A percentile compares a stretch with the other conserved stretches of the same genome.
These are phyloP conservation scores for Aspergillus hiratsukae DNA, from an alignment of 2,329 filamentous ascomycete genomes.

Conservation along the genomic window DNA sequence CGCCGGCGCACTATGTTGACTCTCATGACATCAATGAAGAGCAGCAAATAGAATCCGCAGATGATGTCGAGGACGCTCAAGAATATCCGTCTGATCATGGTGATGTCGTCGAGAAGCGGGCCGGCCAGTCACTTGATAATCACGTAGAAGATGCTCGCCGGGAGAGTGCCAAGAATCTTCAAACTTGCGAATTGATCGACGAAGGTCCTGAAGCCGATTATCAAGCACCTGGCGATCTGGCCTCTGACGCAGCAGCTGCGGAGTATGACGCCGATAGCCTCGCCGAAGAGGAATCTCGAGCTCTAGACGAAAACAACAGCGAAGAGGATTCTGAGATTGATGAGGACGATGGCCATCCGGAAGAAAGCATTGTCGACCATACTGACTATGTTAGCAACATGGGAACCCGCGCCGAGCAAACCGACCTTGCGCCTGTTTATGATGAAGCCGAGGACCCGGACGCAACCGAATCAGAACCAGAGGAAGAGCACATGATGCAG, in stretches of 20 bases:
- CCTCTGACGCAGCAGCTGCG: neutral
- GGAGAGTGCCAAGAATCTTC: neutral
- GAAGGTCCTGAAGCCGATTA: conserved; percentile 16
- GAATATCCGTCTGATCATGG: neutral
- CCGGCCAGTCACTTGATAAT: neutral
- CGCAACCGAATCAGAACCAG: neutral
- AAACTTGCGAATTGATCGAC: neutral
- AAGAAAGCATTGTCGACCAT: neutral
- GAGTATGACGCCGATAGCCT: neutral
- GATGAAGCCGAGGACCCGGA: neutral
- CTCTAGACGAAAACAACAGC: neutral
- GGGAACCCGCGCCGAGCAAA: neutral
- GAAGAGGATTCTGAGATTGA: neutral
- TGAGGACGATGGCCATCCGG: neutral
- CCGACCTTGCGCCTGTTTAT: neutral
- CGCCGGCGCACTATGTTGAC: neutral
- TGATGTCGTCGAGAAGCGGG: neutral
- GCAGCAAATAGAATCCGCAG: neutral
- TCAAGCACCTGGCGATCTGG: neutral
- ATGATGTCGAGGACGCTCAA: neutral
- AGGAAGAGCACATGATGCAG: neutral
- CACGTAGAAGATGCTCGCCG: neutral
- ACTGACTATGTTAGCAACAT: neutral
- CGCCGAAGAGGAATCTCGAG: neutral
- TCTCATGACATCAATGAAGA: neutral